phyloP scores from a whole-genome alignment of 331 rosid genomes.

The Acacia pycnantha region DNA sequence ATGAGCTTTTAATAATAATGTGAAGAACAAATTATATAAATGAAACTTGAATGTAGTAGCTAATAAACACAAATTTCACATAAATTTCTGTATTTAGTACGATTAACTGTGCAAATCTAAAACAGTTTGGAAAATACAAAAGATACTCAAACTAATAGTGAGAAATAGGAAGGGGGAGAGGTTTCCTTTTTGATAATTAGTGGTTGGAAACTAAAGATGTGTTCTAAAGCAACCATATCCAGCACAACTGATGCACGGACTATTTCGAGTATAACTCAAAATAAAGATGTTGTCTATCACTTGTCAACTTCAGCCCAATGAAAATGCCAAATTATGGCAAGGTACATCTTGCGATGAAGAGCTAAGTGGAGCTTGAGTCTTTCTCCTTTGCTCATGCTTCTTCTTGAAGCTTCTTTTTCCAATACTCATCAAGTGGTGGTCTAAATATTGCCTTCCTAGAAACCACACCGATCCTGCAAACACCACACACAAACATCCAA shows the following conservation, averaged over 20 bases:
- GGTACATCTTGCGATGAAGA: not conserved
- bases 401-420: constrained; percentile 80
- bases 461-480: constrained; percentile 90
- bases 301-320: not conserved
- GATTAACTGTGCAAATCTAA: not conserved
- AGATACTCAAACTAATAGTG: not conserved
- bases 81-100: not conserved
- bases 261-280: not conserved
- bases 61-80: not conserved
- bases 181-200: not conserved
- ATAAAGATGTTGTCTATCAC: constrained; percentile 6
- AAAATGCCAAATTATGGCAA: constrained; percentile 12
- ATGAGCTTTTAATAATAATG: too few relatives aligned
- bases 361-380: constrained; percentile 45
- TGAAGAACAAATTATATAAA: too few relatives aligned
- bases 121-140: not conserved
- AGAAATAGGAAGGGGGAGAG: not conserved
- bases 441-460: constrained; percentile 93
- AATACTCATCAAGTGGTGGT: constrained; percentile 83
- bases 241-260: not conserved
- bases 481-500: too few relatives aligned
- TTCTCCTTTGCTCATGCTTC: constrained; percentile 56
- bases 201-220: not conserved
- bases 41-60: not conserved
- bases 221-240: not conserved